Evolutionary conservation across 306 rosid genomes (phyloP).

Genomic region (Abrus pulchellus): DNA sequence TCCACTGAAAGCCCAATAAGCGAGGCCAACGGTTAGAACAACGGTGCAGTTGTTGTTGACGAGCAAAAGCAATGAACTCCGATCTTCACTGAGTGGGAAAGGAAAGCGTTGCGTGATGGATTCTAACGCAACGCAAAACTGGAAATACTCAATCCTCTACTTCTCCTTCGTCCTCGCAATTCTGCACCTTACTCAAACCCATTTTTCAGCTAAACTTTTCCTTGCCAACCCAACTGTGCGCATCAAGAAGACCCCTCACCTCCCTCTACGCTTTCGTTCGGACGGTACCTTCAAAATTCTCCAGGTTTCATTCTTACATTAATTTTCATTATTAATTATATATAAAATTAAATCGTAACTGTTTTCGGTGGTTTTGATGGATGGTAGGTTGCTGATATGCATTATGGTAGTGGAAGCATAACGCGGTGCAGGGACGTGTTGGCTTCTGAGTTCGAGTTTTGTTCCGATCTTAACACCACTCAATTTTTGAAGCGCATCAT

Average conservation of each 20-base stretch:
- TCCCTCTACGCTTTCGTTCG: slow-evolving; percentile 85
- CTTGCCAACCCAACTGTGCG: slow-evolving; percentile 55
- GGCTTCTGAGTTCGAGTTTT: slow-evolving; percentile 67
- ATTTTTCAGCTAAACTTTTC: slow-evolving; percentile 49
- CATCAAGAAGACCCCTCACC: slow-evolving; percentile 62
- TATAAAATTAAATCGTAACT: too few relatives aligned
- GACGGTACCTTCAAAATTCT: slow-evolving; percentile 94
- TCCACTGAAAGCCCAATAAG: too few relatives aligned
- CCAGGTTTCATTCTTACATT: slow-evolving; percentile 54
- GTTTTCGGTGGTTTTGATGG: too few relatives aligned
- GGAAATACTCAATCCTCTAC: slow-evolving; percentile 59
- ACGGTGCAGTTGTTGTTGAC: too few relatives aligned
- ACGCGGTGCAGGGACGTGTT: slow-evolving; percentile 80
- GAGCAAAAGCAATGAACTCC: background rate
- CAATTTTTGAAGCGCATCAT: slow-evolving; percentile 67
- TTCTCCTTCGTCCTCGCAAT: slow-evolving; percentile 45
- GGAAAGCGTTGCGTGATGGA: slow-evolving; percentile 26
- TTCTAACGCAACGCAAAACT: slow-evolving; percentile 36
- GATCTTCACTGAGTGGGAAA: background rate
- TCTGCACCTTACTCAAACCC: slow-evolving; percentile 53
- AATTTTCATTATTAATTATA: too few relatives aligned
- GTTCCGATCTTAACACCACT: slow-evolving; percentile 93
- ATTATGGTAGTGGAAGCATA: slow-evolving; percentile 69
- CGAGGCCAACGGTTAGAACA: too few relatives aligned
- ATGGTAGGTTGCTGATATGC: slow-evolving; percentile 94